phyloP scores from a whole-genome alignment of 768 basidiomycete species.

The Russula sp. region DNA sequence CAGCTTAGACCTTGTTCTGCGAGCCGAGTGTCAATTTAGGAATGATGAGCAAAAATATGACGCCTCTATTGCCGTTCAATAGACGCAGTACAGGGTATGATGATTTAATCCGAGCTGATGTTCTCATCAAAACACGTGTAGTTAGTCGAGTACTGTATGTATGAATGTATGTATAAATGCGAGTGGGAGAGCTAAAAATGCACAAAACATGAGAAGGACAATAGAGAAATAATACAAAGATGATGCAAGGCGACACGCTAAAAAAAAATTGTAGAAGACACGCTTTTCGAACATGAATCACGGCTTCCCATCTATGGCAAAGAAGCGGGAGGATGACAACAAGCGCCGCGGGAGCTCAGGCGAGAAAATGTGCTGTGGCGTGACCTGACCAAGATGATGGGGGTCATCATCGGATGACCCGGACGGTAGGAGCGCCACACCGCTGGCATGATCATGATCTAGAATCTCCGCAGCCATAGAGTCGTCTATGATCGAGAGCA shows the following conservation, averaged over 20 bases:
- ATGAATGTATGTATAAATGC: constrained; percentile 8
- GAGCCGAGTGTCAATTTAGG: neutral
- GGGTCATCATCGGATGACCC: constrained; percentile 59
- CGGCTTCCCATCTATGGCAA: neutral
- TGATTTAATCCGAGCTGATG: neutral
- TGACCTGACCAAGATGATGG: constrained; percentile 54
- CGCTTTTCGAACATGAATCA: neutral
- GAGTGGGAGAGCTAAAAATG: neutral
- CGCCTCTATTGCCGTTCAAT: neutral
- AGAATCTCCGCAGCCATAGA: constrained; percentile 37
- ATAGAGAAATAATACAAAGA: neutral
- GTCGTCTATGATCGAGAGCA: constrained; percentile 36
- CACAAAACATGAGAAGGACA: neutral
- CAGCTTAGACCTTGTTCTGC: neutral
- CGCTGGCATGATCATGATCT: constrained; percentile 1
- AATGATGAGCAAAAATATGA: neutral
- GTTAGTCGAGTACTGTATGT: neutral
- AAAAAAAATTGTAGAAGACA: neutral
- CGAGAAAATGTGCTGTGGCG: constrained; percentile 62
- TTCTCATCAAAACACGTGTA: neutral
- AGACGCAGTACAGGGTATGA: neutral
- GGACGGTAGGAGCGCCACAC: constrained; percentile 24
- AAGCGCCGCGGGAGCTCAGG: constrained; percentile 43
- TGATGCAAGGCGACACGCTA: neutral
- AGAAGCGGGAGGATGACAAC: constrained; percentile 13